Evolutionary conservation across 805 yeast genomes (phyloP).

Genomic region (Wickerhamomyces queroliae): DNA sequence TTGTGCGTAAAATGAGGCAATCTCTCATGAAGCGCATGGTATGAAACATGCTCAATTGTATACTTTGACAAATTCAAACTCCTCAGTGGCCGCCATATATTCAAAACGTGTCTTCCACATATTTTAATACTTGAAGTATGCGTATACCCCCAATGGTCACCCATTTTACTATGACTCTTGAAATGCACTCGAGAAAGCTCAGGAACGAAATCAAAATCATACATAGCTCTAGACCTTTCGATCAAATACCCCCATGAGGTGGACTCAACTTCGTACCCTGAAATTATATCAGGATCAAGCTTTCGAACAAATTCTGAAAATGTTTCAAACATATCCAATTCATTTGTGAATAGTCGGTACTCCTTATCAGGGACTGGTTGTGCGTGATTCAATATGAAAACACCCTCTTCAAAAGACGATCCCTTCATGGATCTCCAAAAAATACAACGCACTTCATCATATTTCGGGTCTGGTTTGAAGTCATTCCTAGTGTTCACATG

Average conservation of each 20-base stretch:
- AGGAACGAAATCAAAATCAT: conserved; percentile 47
- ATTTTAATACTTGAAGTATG: conserved; percentile 67
- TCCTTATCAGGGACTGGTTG: conserved; percentile 2
- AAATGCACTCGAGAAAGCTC: conserved; percentile 54
- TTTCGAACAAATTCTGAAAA: conserved; percentile 49
- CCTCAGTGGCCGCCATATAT: conserved; percentile 76
- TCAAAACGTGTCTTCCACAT: conserved; percentile 78
- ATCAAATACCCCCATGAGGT: conserved; percentile 87
- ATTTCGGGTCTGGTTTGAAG: conserved; percentile 56
- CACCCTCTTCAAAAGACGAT: conserved; percentile 32
- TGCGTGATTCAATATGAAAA: conserved; percentile 23
- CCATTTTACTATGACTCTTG: conserved; percentile 44
- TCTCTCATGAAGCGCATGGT: conserved; percentile 58
- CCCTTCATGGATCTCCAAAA: conserved; percentile 58
- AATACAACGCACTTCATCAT: conserved; percentile 53
- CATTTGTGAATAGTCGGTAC: conserved; percentile 37
- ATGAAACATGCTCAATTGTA: conserved; percentile 71
- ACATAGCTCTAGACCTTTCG: conserved; percentile 46
- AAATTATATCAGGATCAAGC: conserved; percentile 81
- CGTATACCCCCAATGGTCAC: conserved; percentile 76
- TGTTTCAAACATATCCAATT: conserved; percentile 49
- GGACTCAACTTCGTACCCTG: conserved; percentile 79
- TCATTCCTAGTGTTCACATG: conserved; percentile 52
- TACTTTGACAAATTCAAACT: conserved; percentile 63
- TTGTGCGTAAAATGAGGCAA: conserved; percentile 55